Conservation (phyloP, 768 basidiomycete species). For the Tylopilus plumbeoviolaceoides region DNA sequence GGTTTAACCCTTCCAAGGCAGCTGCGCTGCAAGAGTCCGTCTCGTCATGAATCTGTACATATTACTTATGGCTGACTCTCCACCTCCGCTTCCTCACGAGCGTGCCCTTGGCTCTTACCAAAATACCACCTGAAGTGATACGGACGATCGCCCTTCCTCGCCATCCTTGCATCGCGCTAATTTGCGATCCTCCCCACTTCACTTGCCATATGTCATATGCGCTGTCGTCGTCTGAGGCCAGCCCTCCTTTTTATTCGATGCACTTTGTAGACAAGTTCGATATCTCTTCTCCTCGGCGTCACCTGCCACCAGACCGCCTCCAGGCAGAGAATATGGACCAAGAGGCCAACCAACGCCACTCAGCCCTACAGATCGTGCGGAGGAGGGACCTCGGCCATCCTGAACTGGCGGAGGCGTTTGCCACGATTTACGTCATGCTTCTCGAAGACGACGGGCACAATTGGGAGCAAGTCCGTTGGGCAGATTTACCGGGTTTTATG, state of each 20-base stretch:
- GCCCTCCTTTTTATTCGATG: conserved; percentile 34
- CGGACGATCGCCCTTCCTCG: conserved; percentile 31
- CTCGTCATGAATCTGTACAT: conserved; percentile 22
- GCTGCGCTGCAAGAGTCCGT: conserved; percentile 25
- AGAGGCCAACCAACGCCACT: conserved; percentile 45
- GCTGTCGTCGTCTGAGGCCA: conserved; percentile 19
- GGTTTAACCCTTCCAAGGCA: conserved; percentile 26
- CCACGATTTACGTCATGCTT: conserved; percentile 54
- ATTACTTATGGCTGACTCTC: conserved; percentile 18
- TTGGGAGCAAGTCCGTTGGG: conserved; percentile 42
- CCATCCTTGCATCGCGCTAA: conserved; percentile 34
- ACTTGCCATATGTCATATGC: conserved; percentile 33
- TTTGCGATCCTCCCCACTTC: conserved; percentile 29
- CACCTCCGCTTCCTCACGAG: conserved; percentile 15
- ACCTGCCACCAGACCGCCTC: conserved; percentile 29
- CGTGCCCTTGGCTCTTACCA: conserved; percentile 33
- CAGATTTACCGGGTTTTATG: conserved; percentile 40
- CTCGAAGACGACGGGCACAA: conserved; percentile 53
- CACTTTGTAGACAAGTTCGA: conserved; percentile 51
- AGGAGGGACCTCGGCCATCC: conserved; percentile 34
- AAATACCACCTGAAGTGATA: conserved; percentile 33
- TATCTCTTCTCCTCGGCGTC: conserved; percentile 36
- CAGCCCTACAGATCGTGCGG: conserved; percentile 44
- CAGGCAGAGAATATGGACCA: conserved; percentile 33
- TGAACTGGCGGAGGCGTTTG: conserved; percentile 41